These are phyloP conservation scores for Oryza australiensis DNA, from an alignment of 176 grass and related monocot species.

Conservation along the genomic window DNA sequence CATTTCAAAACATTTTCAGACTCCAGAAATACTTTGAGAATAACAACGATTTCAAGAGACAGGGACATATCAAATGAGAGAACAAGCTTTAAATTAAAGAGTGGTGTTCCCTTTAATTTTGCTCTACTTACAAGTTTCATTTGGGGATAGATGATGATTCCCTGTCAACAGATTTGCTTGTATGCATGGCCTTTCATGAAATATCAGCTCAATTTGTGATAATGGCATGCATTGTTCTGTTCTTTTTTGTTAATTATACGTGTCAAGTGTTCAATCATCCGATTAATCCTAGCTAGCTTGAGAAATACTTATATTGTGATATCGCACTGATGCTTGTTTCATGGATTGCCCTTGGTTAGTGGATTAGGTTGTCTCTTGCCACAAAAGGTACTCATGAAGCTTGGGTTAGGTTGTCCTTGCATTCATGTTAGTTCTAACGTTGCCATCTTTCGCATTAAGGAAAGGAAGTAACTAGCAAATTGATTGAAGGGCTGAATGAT, in stretches of 20 bases:
- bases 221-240: neutral
- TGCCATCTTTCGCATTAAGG: constrained; percentile 26
- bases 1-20: neutral
- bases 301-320: neutral
- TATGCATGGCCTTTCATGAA: neutral
- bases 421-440: constrained; percentile 22
- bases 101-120: neutral
- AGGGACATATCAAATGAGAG: neutral
- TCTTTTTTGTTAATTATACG: neutral
- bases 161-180: neutral
- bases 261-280: neutral
- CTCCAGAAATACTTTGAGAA: neutral
- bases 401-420: constrained; percentile 6
- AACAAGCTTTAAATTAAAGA: neutral
- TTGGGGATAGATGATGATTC: neutral
- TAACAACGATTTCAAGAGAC: too few relatives aligned
- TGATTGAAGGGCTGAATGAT: constrained; percentile 11
- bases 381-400: constrained; percentile 5
- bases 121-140: neutral
- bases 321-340: neutral
- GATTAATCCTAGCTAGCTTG: neutral
- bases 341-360: constrained; percentile 18
- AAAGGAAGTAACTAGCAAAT: constrained; percentile 28
- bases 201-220: neutral
- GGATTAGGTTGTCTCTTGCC: constrained; percentile 32